Percentiles rank a stretch among this genome's conserved stretches.
These are phyloP conservation scores for Ophiosphaerella narmari DNA, from an alignment of 2,329 filamentous ascomycete species.

Conservation along the genomic window DNA sequence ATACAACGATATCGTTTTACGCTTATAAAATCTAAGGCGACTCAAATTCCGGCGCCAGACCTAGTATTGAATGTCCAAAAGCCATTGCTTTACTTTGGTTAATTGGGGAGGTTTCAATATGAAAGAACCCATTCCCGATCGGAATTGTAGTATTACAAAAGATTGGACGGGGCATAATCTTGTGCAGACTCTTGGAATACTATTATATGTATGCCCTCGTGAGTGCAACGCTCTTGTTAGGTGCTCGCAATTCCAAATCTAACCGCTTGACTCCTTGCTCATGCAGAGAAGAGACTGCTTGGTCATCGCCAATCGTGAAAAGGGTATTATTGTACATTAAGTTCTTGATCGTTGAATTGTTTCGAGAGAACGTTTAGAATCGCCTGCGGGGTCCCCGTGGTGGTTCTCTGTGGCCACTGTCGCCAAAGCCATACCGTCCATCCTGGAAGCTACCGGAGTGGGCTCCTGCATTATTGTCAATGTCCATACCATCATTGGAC, in stretches of 20 bases:
- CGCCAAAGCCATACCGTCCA: conserved; percentile 50
- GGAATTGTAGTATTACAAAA: too few relatives aligned
- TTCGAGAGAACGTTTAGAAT: conserved; percentile 25
- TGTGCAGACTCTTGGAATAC: background rate
- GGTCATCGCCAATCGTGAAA: conserved; percentile 12
- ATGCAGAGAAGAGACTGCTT: background rate
- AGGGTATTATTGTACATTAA: conserved; percentile 36
- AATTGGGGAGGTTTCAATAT: too few relatives aligned
- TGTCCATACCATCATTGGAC: conserved; percentile 49
- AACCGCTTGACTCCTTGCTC: background rate
- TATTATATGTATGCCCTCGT: background rate
- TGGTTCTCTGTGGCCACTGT: conserved; percentile 29
- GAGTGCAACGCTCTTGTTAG: too few relatives aligned
- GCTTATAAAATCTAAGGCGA: background rate
- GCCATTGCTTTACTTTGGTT: background rate
- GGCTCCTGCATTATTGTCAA: conserved; percentile 35
- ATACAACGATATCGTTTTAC: too few relatives aligned
- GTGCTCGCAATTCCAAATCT: too few relatives aligned
- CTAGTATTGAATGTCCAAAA: too few relatives aligned
- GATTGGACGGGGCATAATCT: too few relatives aligned
- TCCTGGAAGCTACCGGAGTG: conserved; percentile 49
- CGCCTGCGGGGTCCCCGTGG: conserved; percentile 42
- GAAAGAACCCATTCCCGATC: too few relatives aligned
- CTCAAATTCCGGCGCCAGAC: too few relatives aligned
- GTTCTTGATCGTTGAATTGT: conserved; percentile 7